Base-by-base conservation (phyloP, 208 protist species). In the Acanthamoeba triangularis region DNA sequence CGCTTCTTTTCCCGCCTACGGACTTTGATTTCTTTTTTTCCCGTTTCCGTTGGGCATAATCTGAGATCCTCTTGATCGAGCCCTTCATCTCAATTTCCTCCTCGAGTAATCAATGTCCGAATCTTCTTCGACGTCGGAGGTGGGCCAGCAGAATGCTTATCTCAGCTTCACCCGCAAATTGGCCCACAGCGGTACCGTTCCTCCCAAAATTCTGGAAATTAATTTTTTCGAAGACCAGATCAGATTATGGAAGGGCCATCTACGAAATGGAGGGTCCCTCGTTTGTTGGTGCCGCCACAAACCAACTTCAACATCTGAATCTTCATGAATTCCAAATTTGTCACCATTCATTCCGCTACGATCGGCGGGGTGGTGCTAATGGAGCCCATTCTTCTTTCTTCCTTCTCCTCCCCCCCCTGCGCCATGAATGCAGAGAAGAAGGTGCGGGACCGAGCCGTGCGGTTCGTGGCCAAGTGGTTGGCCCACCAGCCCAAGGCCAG, bases 391-490 rank as follows among this genome's bases (percentile, higher is more conserved):
- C 56, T 23, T 61, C 56, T 61, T 23, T 4, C 56, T n/a, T 33
- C n/a, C 28, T 13, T 76, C 37, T 76, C 23, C 18, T 28, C 5
- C 63, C 20, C 5, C 4, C 67, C 28, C 3, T 76, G 2, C 67
- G 28, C 2, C 4, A 30, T 37, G 10, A 28, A 87, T 65, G 52
- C 44, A 90, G 82, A 90, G 28, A 56, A 56, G 54, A 90, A 63
- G 52, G 33, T 63, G 28, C 82, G 82, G 25, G 54, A 90, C 30
- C 44, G 82, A 4, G 82, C 52, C 28, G 82, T 90, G 52, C 2
- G 82, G 14, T 37, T 90, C 18, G 49, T 90, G 37, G 37, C 28
- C 30, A 90, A 65, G 33, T 90, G 82, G 82, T 65, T 90, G 82
- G 82, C 49, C 25, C 44, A 90, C 52, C 82, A 90, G 30, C 23